Evolutionary conservation across 2,329 filamentous ascomycete genomes (phyloP), one percentile per base, ranked within the genome.

Genomic region (Periglandula ipomoeae): DNA sequence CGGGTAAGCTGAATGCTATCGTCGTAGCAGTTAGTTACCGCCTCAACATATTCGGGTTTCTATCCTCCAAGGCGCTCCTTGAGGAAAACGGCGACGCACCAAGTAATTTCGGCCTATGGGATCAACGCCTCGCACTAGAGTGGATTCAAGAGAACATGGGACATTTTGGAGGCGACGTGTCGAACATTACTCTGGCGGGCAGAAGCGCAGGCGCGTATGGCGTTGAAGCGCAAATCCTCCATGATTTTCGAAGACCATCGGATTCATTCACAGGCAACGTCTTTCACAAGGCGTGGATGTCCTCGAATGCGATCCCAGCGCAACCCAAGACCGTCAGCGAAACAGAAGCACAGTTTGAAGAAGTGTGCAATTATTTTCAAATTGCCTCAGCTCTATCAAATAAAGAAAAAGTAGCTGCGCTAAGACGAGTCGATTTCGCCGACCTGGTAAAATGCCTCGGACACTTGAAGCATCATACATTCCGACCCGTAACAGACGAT

Each of bases 141-240:
- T 79, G 76, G 75, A 68, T 75, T 0, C 63, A 72, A 30, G 58
- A 68, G 5, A 70, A 77, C 51, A 73, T 78, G 43, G 53, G 58
- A 3, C 49, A 58, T 19, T 75, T 76, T 49, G 68, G 68, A 8
- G 74, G 74, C 3, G 68, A 77, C 52, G 50, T 67, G 0, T 50
- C 55, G n/a, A 69, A 71, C 46, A 67, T 77, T 37, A 74, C 69
- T 0, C 61, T 72, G 2, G 66, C 64, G 3, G 71, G 68, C 4
- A 60, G 68, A 4, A 71, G 67, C 47, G 71, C 71, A 2, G 70
- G 71, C 3, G 67, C 70, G 0, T 72, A 72, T 53, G 64, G 65
- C 49, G 66, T 63, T 4, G 63, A 71, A 23, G 65, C 68, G 22
- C 69, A 71, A 44, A 63, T 70, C 50, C 57, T 67, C 5, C 63